phyloP scores from a whole-genome alignment of 306 rosid genomes.

The Medicago arabica region DNA sequence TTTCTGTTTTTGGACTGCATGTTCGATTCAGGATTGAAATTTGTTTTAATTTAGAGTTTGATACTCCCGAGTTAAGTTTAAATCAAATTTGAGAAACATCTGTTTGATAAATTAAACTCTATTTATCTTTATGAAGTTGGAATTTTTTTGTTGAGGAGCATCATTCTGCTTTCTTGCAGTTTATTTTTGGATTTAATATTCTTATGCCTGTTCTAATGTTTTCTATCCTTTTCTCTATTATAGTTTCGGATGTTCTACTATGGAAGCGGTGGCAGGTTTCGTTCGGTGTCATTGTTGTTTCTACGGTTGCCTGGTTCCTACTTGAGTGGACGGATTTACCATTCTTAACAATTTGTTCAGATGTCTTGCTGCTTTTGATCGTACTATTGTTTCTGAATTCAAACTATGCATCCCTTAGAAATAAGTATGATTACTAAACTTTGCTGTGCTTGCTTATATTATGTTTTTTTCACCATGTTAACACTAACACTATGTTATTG shows the following conservation, averaged over 20 bases:
- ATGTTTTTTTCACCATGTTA: slow-evolving; percentile 27
- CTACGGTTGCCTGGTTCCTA: slow-evolving; percentile 78
- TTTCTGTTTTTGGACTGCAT: slow-evolving; percentile 8
- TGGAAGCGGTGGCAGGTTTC: slow-evolving; percentile 81
- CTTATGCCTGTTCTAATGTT: slow-evolving; percentile 9
- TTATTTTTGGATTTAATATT: slow-evolving; percentile 4
- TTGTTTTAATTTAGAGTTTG: slow-evolving; percentile 8
- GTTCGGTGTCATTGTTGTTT: slow-evolving; percentile 66
- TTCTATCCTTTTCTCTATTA: slow-evolving; percentile 34
- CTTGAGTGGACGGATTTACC: slow-evolving; percentile 73
- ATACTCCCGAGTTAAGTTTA: neutral
- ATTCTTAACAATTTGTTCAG: slow-evolving; percentile 81
- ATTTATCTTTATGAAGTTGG: slow-evolving; percentile 1
- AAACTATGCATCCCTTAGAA: slow-evolving; percentile 71
- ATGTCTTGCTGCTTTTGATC: slow-evolving; percentile 84
- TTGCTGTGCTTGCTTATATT: slow-evolving; percentile 14
- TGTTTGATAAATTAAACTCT: neutral
- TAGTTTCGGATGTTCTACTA: slow-evolving; percentile 80
- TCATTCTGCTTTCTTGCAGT: neutral
- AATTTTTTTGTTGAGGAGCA: slow-evolving; percentile 18
- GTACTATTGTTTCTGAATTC: slow-evolving; percentile 68
- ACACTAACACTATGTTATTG: slow-evolving; percentile 31
- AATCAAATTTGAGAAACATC: neutral
- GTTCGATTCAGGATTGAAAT: slow-evolving; percentile 18
- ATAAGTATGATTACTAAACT: slow-evolving; percentile 59